Percentiles rank a stretch among this genome's conserved stretches.
Evolutionary conservation across 1,139 yeast genomes (phyloP).

Genomic region (Candida labiduridarum): DNA sequence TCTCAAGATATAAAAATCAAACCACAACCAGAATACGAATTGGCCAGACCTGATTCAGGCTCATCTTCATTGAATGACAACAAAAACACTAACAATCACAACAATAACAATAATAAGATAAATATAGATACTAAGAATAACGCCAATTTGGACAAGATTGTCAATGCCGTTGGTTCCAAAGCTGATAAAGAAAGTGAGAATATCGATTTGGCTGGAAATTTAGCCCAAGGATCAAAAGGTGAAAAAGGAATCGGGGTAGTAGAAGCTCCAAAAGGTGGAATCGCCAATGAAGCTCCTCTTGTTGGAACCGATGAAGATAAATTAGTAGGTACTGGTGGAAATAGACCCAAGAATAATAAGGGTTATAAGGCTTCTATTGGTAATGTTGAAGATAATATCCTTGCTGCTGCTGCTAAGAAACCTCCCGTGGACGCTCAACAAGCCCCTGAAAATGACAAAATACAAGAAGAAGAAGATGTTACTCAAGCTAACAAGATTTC

Average conservation of each 20-base stretch:
- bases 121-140: constrained; percentile 7
- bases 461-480: neutral
- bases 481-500: constrained; percentile 5
- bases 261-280: constrained; percentile 55
- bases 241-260: constrained; percentile 45
- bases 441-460: too few relatives aligned
- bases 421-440: too few relatives aligned
- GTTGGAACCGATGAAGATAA: constrained; percentile 47
- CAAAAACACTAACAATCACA: constrained; percentile 6
- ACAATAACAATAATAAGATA: neutral
- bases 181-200: constrained; percentile 17
- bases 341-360: constrained; percentile 9
- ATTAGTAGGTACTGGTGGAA: constrained; percentile 24
- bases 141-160: constrained; percentile 16
- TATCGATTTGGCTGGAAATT: constrained; percentile 42
- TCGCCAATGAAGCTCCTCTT: constrained; percentile 49
- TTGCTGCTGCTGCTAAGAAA: constrained; percentile 3
- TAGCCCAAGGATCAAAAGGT: constrained; percentile 46
- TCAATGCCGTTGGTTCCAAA: constrained; percentile 17
- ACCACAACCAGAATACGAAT: constrained; percentile 33
- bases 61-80: constrained; percentile 1
- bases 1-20: constrained; percentile 38
- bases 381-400: constrained; percentile 3
- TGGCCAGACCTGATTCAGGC: constrained; percentile 21
- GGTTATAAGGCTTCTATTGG: constrained; percentile 11